Evolutionary conservation across 73 alveolate species (phyloP).

Genomic region (Paramecium biaurelia): DNA sequence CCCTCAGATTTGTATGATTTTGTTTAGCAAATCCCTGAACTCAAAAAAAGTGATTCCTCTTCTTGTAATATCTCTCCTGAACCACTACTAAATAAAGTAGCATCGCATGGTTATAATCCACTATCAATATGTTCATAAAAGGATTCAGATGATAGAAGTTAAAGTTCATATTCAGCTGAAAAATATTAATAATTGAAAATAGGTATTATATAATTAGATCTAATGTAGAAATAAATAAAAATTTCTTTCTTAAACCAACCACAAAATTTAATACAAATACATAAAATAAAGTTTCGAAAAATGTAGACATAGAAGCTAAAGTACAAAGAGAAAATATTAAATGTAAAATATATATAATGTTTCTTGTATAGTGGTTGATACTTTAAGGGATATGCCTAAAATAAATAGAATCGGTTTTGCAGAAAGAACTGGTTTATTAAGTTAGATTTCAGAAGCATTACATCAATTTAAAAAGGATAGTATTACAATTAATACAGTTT

Average conservation of each 20-base stretch:
- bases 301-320: slow-evolving; percentile 6
- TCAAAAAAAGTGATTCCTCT: background rate
- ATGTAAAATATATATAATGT: background rate
- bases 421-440: background rate
- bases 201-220: background rate
- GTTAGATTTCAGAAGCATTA: background rate
- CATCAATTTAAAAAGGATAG: background rate
- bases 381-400: background rate
- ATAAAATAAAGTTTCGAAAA: background rate
- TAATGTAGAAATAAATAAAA: background rate
- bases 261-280: background rate
- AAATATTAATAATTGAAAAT: background rate
- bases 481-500: background rate
- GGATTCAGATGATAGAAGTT: background rate
- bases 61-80: background rate
- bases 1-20: background rate
- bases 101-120: slow-evolving; percentile 8
- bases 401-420: background rate
- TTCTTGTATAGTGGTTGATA: background rate
- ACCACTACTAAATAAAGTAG: background rate
- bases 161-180: background rate
- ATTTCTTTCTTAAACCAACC: background rate
- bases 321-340: background rate
- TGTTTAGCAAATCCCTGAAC: background rate
- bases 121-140: background rate